Evolutionary conservation across 1,139 yeast genomes (phyloP).

Genomic region (Hanseniaspora gamundiae): DNA sequence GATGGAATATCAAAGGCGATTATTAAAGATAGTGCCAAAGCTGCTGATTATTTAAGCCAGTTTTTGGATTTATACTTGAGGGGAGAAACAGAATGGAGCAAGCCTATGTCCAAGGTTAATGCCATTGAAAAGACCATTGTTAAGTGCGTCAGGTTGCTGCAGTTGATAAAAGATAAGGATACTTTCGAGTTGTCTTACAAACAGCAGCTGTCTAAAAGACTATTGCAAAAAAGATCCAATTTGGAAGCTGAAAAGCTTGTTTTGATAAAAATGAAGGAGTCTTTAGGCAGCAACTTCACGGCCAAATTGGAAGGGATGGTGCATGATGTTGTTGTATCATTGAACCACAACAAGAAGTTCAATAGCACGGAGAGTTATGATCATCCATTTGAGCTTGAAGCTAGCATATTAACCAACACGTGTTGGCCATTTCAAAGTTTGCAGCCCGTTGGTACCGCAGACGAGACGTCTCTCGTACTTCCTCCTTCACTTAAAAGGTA

Average conservation of each 20-base stretch:
- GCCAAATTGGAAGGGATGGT: constrained; percentile 83
- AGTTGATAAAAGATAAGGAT: constrained; percentile 72
- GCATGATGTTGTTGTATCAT: constrained; percentile 57
- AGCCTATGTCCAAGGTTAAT: constrained; percentile 31
- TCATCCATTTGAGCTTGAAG: constrained; percentile 29
- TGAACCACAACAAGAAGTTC: constrained; percentile 33
- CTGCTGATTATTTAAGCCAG: constrained; percentile 63
- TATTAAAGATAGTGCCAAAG: constrained; percentile 38
- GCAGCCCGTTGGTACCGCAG: constrained; percentile 12
- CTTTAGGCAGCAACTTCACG: constrained; percentile 71
- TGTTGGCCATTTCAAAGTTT: constrained; percentile 23
- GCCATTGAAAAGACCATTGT: constrained; percentile 44
- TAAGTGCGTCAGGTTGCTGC: constrained; percentile 48
- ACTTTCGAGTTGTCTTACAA: constrained; percentile 79
- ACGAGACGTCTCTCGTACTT: constrained; percentile 1
- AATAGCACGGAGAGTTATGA: constrained; percentile 8
- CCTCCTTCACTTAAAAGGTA: constrained; percentile 17
- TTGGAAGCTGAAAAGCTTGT: constrained; percentile 60
- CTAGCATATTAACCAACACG: constrained; percentile 39
- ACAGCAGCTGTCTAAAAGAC: constrained; percentile 76
- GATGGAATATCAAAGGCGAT: constrained; percentile 53
- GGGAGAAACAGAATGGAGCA: constrained; percentile 40
- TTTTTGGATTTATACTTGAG: constrained; percentile 46
- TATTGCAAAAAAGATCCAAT: constrained; percentile 46
- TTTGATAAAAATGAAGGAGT: constrained; percentile 60